phyloP scores from a whole-genome alignment of 352 stramenopile species.

The Globisporangium takayamanum region DNA sequence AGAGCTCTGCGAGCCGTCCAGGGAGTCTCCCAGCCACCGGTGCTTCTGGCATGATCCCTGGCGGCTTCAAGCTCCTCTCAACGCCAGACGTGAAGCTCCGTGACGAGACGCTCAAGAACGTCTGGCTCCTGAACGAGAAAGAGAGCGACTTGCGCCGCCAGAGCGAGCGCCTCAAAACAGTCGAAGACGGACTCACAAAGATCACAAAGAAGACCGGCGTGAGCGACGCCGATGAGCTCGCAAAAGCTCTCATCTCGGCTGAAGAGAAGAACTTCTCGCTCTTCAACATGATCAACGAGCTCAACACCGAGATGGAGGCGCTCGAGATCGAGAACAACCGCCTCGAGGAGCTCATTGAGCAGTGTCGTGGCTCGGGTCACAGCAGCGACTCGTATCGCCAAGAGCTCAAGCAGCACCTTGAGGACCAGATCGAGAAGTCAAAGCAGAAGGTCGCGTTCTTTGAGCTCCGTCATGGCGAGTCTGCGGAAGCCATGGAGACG shows the following conservation, averaged over 20 bases:
- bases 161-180: constrained; percentile 56
- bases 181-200: constrained; percentile 79
- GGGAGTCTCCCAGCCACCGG: background rate
- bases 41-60: constrained; percentile 5
- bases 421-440: constrained; percentile 82
- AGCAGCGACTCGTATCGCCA: constrained; percentile 49
- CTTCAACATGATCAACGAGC: constrained; percentile 93
- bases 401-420: constrained; percentile 62
- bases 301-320: constrained; percentile 88
- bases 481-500: constrained; percentile 50
- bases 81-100: constrained; percentile 66
- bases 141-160: constrained; percentile 66
- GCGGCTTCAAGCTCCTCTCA: constrained; percentile 50
- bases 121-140: constrained; percentile 70
- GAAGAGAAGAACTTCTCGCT: constrained; percentile 94
- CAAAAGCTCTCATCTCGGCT: constrained; percentile 75
- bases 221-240: constrained; percentile 74
- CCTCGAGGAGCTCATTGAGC: constrained; percentile 51
- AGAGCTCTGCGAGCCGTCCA: constrained; percentile 22
- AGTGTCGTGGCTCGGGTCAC: constrained; percentile 50
- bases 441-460: constrained; percentile 70
- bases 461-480: constrained; percentile 54
- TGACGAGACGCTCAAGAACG: constrained; percentile 72
- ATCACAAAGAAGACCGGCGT: constrained; percentile 89
- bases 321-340: constrained; percentile 83